phyloP scores from a whole-genome alignment of 768 basidiomycete genomes.

The Krasilnikovozyma curviuscula region DNA sequence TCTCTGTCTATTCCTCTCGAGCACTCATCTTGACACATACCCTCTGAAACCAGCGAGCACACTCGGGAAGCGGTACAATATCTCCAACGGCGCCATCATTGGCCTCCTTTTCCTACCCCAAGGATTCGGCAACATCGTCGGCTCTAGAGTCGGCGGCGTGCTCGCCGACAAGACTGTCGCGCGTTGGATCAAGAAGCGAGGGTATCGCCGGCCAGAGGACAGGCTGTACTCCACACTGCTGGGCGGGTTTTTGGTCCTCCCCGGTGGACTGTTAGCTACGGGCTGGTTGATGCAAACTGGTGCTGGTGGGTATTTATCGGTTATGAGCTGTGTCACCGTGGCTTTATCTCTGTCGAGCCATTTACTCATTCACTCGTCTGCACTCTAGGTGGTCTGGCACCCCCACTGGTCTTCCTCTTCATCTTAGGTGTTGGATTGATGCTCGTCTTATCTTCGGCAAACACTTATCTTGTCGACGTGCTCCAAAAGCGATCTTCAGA shows the following conservation, averaged over 20 bases:
- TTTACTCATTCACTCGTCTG: no score
- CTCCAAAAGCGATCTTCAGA: slow-evolving; percentile 16
- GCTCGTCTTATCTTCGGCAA: slow-evolving; percentile 20
- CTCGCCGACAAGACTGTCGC: slow-evolving; percentile 21
- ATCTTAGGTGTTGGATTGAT: slow-evolving; percentile 21
- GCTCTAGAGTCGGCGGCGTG: slow-evolving; percentile 20
- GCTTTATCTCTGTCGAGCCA: no score
- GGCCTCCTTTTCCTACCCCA: slow-evolving; percentile 25
- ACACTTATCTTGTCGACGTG: slow-evolving; percentile 21
- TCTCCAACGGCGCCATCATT: slow-evolving; percentile 24
- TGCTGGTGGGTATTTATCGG: no score
- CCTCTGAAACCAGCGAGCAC: not conserved
- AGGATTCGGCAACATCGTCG: slow-evolving; percentile 25
- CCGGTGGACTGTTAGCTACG: slow-evolving; percentile 15
- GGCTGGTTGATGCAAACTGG: slow-evolving; percentile 21
- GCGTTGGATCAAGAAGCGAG: slow-evolving; percentile 21
- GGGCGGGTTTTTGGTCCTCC: slow-evolving; percentile 12
- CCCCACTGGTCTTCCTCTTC: slow-evolving; percentile 20
- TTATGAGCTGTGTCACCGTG: no score
- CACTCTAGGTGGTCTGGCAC: slow-evolving; percentile 22
- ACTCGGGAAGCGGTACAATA: slow-evolving; percentile 19
- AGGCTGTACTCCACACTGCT: slow-evolving; percentile 21
- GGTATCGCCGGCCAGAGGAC: slow-evolving; percentile 26
- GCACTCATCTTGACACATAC: not conserved
- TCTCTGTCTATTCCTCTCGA: not conserved